These are phyloP conservation scores for Peniophora sp. DNA, from an alignment of 1,284 basidiomycete genomes.

Conservation along the genomic window DNA sequence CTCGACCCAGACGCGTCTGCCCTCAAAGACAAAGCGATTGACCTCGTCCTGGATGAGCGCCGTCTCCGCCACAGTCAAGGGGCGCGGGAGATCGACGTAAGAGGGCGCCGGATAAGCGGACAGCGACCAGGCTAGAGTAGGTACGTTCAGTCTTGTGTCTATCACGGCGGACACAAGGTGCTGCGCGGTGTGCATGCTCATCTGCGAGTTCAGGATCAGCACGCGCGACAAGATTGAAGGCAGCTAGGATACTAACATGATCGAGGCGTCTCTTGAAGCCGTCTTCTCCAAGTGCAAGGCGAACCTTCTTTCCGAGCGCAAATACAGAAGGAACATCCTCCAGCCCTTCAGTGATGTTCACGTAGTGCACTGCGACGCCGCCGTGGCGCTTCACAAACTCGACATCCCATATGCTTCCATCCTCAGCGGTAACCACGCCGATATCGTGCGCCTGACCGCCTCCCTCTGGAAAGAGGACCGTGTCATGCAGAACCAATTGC, in stretches of 20 bases:
- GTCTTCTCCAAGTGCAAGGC: slow-evolving; percentile 46
- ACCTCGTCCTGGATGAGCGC: slow-evolving; percentile 54
- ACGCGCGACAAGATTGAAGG: not conserved
- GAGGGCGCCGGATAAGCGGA: slow-evolving; percentile 59
- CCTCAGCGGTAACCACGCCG: slow-evolving; percentile 44
- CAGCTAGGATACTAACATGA: slow-evolving; percentile 40
- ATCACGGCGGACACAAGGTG: slow-evolving; percentile 80
- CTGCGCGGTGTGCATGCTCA: slow-evolving; percentile 79
- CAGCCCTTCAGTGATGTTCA: slow-evolving; percentile 37
- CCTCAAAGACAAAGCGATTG: slow-evolving; percentile 61
- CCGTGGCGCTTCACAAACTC: slow-evolving; percentile 65
- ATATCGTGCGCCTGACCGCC: slow-evolving; percentile 83
- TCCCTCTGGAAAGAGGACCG: slow-evolving; percentile 85
- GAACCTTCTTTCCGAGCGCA: slow-evolving; percentile 44
- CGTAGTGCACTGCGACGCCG: slow-evolving; percentile 73
- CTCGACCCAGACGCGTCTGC: slow-evolving; percentile 54
- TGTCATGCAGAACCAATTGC: slow-evolving; percentile 71
- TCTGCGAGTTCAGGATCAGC: too few relatives aligned
- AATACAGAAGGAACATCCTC: slow-evolving; percentile 39
- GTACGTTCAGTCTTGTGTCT: slow-evolving; percentile 59
- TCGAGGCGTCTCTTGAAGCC: slow-evolving; percentile 72
- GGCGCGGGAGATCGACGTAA: slow-evolving; percentile 74
- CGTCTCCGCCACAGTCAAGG: slow-evolving; percentile 62
- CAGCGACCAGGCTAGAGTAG: slow-evolving; percentile 80
- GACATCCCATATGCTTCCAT: slow-evolving; percentile 50